Base-by-base conservation (phyloP, 2,329 filamentous ascomycete species). In the Zymoseptoria ardabiliae region DNA sequence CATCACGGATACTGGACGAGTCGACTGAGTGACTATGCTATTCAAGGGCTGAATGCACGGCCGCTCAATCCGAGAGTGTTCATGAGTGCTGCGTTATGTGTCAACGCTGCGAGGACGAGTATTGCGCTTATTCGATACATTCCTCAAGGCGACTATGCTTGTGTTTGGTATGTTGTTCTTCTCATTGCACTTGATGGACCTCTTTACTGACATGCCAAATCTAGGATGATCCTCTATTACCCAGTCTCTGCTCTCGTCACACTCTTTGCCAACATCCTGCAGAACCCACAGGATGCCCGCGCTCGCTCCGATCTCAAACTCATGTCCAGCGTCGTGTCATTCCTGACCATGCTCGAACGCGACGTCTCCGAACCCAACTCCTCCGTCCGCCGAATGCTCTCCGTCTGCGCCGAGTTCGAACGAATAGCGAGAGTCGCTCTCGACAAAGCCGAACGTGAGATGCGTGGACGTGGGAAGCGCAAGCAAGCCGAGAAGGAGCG, bases 1-100 rank as follows among this genome's bases (percentile, higher is more conserved):
- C 94, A 97, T 69, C 92, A 97, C 71, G 94, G 94, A 13, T 97
- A 96, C 76, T 99, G 94, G 94, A 97, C 93, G 1, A 97, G 90
- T 70, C 85, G 94, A 45, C 77, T 99, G 49, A 96, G 92, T 45
- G 93, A 97, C 69, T 97, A 91, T 70, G 94, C 94, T 17, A 94
- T 97, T 58, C 90, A 96, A 73, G 94, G 94, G 0, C 79, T 97
- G 50, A 97, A 97, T 73, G 88, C 92, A 0, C 83, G 89, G 64
- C 92, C 94, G 0, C 76, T 99, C 57, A 99, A 97, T 71, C 94
- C 94, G 0, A 82, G 94, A 66, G 90, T 99, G 8, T 99, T 97
- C 75, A 91, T 92, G 53, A 97, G 92, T 2, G 92, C 94, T 4
- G 89, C 91, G 2, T 80, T 99, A 2, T 97, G 93, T 71, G 95